Evolutionary conservation across 2,329 filamentous ascomycete genomes (phyloP).

Genomic region (Fusarium xyrophilum): DNA sequence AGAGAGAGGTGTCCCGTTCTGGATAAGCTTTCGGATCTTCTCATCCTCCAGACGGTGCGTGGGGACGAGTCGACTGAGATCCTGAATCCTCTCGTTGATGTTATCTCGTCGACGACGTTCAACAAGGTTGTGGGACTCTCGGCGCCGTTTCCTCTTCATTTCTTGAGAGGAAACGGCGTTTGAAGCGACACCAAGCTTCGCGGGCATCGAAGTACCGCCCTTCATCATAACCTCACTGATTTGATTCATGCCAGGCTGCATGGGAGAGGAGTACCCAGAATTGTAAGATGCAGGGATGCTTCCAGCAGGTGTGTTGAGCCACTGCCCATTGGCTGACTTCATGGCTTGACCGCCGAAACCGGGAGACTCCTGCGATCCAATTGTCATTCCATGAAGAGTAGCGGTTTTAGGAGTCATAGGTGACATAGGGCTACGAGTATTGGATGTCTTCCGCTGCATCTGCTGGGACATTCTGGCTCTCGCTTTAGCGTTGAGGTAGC

Average conservation of each 20-base stretch:
- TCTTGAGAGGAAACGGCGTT: slow-evolving; percentile 79
- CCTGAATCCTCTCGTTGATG: slow-evolving; percentile 98
- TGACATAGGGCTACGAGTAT: slow-evolving; percentile 63
- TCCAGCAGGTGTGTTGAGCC: slow-evolving; percentile 81
- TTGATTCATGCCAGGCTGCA: slow-evolving; percentile 72
- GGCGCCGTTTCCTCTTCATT: slow-evolving; percentile 86
- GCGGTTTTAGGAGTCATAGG: slow-evolving; percentile 90
- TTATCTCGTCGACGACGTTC: slow-evolving; percentile 95
- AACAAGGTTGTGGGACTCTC: slow-evolving; percentile 95
- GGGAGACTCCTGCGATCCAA: slow-evolving; percentile 70
- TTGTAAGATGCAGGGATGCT: slow-evolving; percentile 87
- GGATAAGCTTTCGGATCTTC: slow-evolving; percentile 92
- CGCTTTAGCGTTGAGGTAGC: slow-evolving; percentile 68
- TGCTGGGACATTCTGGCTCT: slow-evolving; percentile 66
- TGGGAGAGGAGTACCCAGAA: slow-evolving; percentile 86
- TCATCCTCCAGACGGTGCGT: slow-evolving; percentile 94
- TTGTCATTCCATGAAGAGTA: slow-evolving; percentile 73
- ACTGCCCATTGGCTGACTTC: slow-evolving; percentile 86
- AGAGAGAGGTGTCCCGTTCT: slow-evolving; percentile 89
- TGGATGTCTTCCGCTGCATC: slow-evolving; percentile 76
- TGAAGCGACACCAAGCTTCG: slow-evolving; percentile 72
- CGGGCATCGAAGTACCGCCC: slow-evolving; percentile 85
- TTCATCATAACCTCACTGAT: slow-evolving; percentile 91
- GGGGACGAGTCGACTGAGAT: slow-evolving; percentile 91
- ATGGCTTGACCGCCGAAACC: slow-evolving; percentile 82